Conservation (phyloP, 441 rosid genomes). For the Mallotus repandus region DNA sequence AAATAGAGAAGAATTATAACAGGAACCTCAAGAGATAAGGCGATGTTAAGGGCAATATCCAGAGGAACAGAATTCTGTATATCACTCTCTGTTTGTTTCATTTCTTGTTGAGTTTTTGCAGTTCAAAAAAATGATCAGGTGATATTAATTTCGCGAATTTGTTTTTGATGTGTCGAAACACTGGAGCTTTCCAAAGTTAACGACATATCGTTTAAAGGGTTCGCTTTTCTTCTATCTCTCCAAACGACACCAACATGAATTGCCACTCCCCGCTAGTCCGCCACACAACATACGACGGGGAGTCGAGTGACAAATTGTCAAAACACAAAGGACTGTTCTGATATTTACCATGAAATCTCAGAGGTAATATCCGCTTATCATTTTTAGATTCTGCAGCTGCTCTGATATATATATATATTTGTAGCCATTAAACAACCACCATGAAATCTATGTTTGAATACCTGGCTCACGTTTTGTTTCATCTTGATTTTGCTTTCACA, state of each 20-base stretch:
- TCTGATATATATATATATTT: background rate
- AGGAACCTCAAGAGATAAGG: conserved; percentile 43
- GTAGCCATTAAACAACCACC: conserved; percentile 17
- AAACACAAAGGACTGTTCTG: conserved; percentile 3
- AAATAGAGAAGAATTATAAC: background rate
- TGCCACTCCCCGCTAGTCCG: too few relatives aligned
- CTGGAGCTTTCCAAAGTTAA: too few relatives aligned
- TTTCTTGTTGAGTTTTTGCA: background rate
- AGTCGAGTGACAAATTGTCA: background rate
- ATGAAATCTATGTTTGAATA: conserved; percentile 16
- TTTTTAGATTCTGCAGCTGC: conserved; percentile 10
- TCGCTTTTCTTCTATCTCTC: too few relatives aligned
- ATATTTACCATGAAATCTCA: conserved; percentile 1
- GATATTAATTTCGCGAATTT: too few relatives aligned
- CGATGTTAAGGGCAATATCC: conserved; percentile 48
- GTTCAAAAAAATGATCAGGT: too few relatives aligned
- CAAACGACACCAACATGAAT: too few relatives aligned
- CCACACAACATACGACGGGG: background rate
- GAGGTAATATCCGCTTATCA: conserved; percentile 10
- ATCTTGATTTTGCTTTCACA: background rate
- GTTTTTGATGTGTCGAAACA: too few relatives aligned
- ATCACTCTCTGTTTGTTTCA: conserved; percentile 23
- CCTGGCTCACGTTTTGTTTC: conserved; percentile 23
- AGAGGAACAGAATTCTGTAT: conserved; percentile 33
- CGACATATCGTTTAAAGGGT: too few relatives aligned